A percentile compares a stretch with the other conserved stretches of the same genome.
phyloP scores from a whole-genome alignment of 225 moss, liverwort and hornwort species.

The Polytrichum commune region DNA sequence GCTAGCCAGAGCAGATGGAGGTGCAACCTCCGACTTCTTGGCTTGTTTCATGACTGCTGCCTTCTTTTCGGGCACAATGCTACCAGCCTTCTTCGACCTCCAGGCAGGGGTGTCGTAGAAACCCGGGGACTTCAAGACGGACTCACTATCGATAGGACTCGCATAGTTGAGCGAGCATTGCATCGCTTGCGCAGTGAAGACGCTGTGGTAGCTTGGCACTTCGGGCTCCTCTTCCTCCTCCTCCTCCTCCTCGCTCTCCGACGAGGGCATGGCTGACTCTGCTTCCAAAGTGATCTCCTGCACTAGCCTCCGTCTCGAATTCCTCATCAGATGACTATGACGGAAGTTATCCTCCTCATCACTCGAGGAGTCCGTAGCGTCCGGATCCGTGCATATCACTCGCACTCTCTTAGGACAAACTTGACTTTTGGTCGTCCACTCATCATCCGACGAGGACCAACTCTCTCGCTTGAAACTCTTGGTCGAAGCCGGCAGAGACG shows the following conservation, averaged over 20 bases:
- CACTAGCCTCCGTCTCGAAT: conserved; percentile 12
- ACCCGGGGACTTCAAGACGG: conserved; percentile 6
- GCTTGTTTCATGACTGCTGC: conserved; percentile 17
- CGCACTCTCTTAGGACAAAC: conserved; percentile 37
- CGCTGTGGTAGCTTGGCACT: conserved; percentile 48
- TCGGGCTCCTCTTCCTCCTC: conserved; percentile 62
- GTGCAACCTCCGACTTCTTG: conserved; percentile 5
- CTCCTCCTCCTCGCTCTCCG: conserved; percentile 34
- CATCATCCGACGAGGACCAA: conserved; percentile 14
- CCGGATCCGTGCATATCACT: conserved; percentile 56
- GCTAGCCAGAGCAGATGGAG: not conserved
- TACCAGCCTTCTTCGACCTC: conserved; percentile 27
- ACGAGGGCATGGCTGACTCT: not conserved
- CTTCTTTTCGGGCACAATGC: conserved; percentile 25
- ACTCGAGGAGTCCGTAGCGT: conserved; percentile 48
- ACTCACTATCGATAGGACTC: conserved; percentile 19
- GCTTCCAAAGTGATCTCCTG: conserved; percentile 30
- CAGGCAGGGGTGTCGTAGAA: conserved; percentile 18
- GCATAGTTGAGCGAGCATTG: conserved; percentile 74
- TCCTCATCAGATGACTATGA: conserved; percentile 5
- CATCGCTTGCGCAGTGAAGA: conserved; percentile 58
- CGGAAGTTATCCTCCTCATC: conserved; percentile 39
- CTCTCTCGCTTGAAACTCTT: conserved; percentile 23
- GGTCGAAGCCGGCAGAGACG: not conserved
- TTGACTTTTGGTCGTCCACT: conserved; percentile 1